Evolutionary conservation across 345 rosid genomes (phyloP).

Genomic region (Melaleuca quinquenervia): DNA sequence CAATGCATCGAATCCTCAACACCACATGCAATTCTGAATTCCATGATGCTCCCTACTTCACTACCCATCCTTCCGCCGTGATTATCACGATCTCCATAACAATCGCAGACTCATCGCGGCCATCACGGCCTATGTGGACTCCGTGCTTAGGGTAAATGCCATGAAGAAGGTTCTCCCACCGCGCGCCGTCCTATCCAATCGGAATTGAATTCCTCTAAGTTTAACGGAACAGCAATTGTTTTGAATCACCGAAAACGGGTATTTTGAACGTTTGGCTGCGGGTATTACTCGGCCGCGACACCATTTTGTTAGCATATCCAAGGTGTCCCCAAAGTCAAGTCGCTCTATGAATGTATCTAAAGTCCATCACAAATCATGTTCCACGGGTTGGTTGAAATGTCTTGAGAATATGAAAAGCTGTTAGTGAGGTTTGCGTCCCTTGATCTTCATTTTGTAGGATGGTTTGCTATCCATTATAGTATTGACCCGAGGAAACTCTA

Average conservation of each 20-base stretch:
- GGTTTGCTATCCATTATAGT: neutral
- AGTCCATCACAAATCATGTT: neutral
- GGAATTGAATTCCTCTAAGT: neutral
- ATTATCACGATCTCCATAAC: neutral
- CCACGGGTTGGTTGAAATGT: neutral
- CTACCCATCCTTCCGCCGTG: neutral
- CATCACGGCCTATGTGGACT: neutral
- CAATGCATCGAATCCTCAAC: neutral
- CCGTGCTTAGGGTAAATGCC: neutral
- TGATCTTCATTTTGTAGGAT: neutral
- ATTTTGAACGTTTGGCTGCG: neutral
- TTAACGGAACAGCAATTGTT: neutral
- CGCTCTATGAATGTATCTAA: neutral
- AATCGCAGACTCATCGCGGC: neutral
- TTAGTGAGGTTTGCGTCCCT: neutral
- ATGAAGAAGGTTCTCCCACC: neutral
- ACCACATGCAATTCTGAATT: neutral
- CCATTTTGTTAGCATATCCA: neutral
- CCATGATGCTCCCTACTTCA: neutral
- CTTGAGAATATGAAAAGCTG: neutral
- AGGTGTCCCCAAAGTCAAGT: neutral
- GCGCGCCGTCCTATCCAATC: neutral
- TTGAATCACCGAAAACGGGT: neutral
- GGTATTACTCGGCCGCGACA: neutral
- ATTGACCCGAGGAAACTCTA: rapidly evolving